Evolutionary conservation across 148 eudicot species (phyloP).

Genomic region (Amaranthus palmeri): DNA sequence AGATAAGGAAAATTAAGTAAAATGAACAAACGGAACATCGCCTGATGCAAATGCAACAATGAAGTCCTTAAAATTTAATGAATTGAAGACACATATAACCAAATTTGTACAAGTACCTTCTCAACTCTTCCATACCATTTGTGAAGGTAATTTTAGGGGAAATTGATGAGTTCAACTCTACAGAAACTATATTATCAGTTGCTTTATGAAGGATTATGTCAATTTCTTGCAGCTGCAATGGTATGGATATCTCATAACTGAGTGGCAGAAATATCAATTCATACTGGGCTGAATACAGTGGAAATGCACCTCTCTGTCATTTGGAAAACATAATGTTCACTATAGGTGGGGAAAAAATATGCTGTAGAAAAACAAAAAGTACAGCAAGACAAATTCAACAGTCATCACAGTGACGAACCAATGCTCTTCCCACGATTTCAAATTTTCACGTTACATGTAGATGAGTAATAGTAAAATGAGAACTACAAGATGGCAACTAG

Average conservation of each 20-base stretch:
- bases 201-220: conserved; percentile 85
- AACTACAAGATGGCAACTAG: too few species aligned
- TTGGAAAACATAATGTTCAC: conserved; percentile 28
- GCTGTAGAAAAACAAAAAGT: conserved; percentile 10
- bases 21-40: too few species aligned
- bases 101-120: conserved; percentile 18
- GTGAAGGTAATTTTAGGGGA: conserved; percentile 56
- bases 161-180: conserved; percentile 53
- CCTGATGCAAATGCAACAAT: not conserved
- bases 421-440: not conserved
- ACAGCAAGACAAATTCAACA: conserved; percentile 11
- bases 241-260: conserved; percentile 60
- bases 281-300: conserved; percentile 48
- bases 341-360: conserved; percentile 16
- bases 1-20: too few species aligned
- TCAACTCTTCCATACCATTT: conserved; percentile 61
- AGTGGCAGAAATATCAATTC: conserved; percentile 82
- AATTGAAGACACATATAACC: not conserved
- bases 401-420: not conserved
- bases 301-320: conserved; percentile 96
- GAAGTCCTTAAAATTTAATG: not conserved
- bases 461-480: too few species aligned
- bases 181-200: conserved; percentile 77
- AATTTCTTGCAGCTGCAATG: conserved; percentile 61
- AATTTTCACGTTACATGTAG: too few species aligned